Evolutionary conservation across 2,329 filamentous ascomycete species (phyloP), one percentile per base, ranked within the genome.

Genomic region (Decorospora gaudefroyi): DNA sequence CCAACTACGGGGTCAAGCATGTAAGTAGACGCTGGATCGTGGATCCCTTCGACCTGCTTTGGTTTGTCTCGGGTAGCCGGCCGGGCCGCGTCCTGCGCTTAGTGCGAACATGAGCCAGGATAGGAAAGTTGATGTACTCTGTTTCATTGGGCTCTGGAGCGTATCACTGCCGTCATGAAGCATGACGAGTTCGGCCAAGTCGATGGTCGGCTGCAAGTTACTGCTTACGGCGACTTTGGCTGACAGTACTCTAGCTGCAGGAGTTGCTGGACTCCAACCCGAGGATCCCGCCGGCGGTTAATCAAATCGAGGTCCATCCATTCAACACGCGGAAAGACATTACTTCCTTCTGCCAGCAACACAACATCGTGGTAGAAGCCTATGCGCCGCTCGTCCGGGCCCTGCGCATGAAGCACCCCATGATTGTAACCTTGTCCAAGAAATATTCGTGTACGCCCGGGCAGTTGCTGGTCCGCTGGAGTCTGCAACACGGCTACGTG

Each of bases 301-400:
- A 92, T 61, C 88, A 93, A 72, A 85, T 91, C 58, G 67, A 92
- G 67, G 79, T 91, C 1, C 87, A 92, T 50, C 88, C 87, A 0
- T 93, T 92, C 78, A 89, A 34, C 66, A 90, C 86, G 1, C 81
- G 85, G 38, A 76, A 75, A 0, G 76, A 78, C 25, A 90, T 93
- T 51, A 79, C 82, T 0, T 76, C 78, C 9, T 84, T 82, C 56
- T 88, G 88, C 61, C 76, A 81, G 43, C 72, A 80, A 48, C 74
- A 91, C 52, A 73, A 75, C 25, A 90, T 93, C 44, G 72, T 85
- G 0, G 78, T 93, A 1, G 83, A 93, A 70, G 88, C 89, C 0
- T 95, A 93, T 55, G 87, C 87, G 5, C 89, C 89, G 4, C 78
- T 93, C 2, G 88, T 83, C 3, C 78, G 86, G 36, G 87, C 81